Evolutionary conservation across 768 basidiomycete species (phyloP).

Genomic region (Psilocybe azurescens): DNA sequence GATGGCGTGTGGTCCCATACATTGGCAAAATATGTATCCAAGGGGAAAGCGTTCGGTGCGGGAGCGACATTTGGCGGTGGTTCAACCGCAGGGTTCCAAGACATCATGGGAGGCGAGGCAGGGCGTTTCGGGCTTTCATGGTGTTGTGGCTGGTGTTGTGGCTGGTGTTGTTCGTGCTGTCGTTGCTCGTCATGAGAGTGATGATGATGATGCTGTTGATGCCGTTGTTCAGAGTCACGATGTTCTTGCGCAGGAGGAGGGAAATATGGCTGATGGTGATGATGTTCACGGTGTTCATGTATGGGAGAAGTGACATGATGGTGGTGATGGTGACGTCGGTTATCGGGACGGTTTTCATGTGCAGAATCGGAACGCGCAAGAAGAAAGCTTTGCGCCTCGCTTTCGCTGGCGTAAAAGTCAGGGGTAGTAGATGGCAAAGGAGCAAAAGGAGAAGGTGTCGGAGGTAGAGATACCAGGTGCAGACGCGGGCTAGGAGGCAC

Average conservation of each 20-base stretch:
- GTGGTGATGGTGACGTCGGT: slow-evolving; percentile 21
- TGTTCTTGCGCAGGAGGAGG: slow-evolving; percentile 16
- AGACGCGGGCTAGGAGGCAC: slow-evolving; percentile 65
- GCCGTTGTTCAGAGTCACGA: no score
- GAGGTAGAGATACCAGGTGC: slow-evolving; percentile 55
- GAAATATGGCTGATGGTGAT: slow-evolving; percentile 21
- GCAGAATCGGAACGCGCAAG: slow-evolving; percentile 22
- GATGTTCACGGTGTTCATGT: slow-evolving; percentile 16
- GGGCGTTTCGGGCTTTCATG: slow-evolving; percentile 45
- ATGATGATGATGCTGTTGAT: no score
- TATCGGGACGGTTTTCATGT: slow-evolving; percentile 23
- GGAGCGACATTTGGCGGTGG: slow-evolving; percentile 75
- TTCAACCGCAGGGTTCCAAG: slow-evolving; percentile 84
- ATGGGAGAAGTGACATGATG: slow-evolving; percentile 20
- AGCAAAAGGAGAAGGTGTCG: slow-evolving; percentile 40
- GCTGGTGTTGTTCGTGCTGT: slow-evolving; percentile 7
- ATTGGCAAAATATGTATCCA: slow-evolving; percentile 81
- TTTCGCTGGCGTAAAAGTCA: slow-evolving; percentile 37
- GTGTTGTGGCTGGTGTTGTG: neutral
- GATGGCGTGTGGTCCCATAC: slow-evolving; percentile 78
- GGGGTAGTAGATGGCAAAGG: slow-evolving; percentile 25
- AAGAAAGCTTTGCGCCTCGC: slow-evolving; percentile 30
- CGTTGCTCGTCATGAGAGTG: neutral
- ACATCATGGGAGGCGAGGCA: slow-evolving; percentile 64
- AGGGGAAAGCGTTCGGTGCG: slow-evolving; percentile 63